Percentiles rank a stretch among this genome's conserved stretches.
Evolutionary conservation across 2,329 filamentous ascomycete species (phyloP).

Genomic region (Ophiostoma sp.): DNA sequence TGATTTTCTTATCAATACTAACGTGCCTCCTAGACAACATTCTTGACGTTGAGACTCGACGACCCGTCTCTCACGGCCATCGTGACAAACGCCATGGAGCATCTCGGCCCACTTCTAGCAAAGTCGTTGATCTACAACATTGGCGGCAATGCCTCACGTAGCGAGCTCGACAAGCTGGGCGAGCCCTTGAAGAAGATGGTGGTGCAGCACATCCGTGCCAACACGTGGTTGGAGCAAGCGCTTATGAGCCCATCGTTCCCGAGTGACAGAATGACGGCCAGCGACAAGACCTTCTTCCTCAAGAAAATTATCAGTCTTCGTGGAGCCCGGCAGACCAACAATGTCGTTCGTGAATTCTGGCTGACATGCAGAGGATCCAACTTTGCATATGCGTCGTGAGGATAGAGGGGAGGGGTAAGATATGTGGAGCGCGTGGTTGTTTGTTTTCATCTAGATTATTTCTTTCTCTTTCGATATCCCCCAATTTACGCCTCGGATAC

Average conservation of each 20-base stretch:
- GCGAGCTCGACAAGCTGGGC: slow-evolving; percentile 69
- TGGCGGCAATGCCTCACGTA: slow-evolving; percentile 66
- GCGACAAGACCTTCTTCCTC: slow-evolving; percentile 64
- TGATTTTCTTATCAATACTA: not conserved
- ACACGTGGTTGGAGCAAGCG: slow-evolving; percentile 63
- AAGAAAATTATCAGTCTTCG: slow-evolving; percentile 67
- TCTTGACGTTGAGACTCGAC: slow-evolving; percentile 51
- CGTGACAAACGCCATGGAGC: slow-evolving; percentile 53
- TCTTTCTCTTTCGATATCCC: not conserved
- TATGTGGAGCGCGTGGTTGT: not conserved
- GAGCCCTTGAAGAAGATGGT: slow-evolving; percentile 72
- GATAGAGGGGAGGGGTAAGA: not conserved
- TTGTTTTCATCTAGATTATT: not conserved
- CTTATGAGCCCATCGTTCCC: slow-evolving; percentile 58
- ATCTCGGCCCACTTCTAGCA: slow-evolving; percentile 62
- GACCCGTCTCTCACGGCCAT: slow-evolving; percentile 46
- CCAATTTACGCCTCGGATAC: too few relatives aligned
- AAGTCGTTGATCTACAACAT: slow-evolving; percentile 64
- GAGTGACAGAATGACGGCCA: slow-evolving; percentile 56
- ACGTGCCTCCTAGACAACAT: slow-evolving; percentile 46
- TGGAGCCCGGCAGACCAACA: slow-evolving; percentile 64
- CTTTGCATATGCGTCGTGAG: slow-evolving; percentile 58
- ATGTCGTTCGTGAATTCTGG: slow-evolving; percentile 72
- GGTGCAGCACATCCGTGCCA: slow-evolving; percentile 54
- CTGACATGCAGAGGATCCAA: slow-evolving; percentile 62